Evolutionary conservation across 768 basidiomycete genomes (phyloP).

Genomic region (Pleurotus pulmonarius): DNA sequence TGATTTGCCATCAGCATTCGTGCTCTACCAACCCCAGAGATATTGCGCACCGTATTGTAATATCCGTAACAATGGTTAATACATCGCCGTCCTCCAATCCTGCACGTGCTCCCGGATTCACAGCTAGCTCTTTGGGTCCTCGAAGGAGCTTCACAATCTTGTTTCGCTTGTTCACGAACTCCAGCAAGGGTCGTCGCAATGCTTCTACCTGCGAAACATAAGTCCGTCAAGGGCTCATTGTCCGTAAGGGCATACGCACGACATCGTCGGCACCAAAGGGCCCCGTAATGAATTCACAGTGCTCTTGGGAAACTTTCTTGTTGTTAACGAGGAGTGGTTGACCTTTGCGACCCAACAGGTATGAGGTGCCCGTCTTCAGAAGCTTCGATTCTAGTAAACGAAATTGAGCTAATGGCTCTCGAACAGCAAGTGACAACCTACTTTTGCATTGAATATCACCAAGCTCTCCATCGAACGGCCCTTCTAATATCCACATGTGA

Average conservation of each 20-base stretch:
- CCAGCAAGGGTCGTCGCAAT: slow-evolving; percentile 41
- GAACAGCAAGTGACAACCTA: slow-evolving; percentile 18
- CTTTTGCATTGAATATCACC: slow-evolving; percentile 36
- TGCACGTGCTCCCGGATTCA: slow-evolving; percentile 33
- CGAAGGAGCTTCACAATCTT: slow-evolving; percentile 43
- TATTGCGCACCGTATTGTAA: slow-evolving; percentile 43
- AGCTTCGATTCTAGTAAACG: slow-evolving; percentile 41
- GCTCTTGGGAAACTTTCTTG: slow-evolving; percentile 63
- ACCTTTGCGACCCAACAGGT: slow-evolving; percentile 57
- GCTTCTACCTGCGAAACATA: slow-evolving; percentile 42
- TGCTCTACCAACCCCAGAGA: not conserved
- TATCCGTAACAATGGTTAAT: slow-evolving; percentile 39
- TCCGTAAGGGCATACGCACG: slow-evolving; percentile 36
- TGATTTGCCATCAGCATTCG: slow-evolving; percentile 15
- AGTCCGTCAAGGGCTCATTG: not conserved
- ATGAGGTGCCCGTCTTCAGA: slow-evolving; percentile 54
- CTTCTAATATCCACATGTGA: slow-evolving; percentile 52
- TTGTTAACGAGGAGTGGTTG: slow-evolving; percentile 46
- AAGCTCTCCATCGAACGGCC: slow-evolving; percentile 46
- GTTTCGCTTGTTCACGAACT: slow-evolving; percentile 43
- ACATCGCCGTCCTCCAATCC: slow-evolving; percentile 54
- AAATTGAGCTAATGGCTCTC: not conserved
- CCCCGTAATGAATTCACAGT: slow-evolving; percentile 57
- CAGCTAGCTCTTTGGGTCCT: slow-evolving; percentile 23
- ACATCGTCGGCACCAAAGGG: slow-evolving; percentile 46